phyloP scores from a whole-genome alignment of 345 rosid species.

The Nephelium lappaceum region DNA sequence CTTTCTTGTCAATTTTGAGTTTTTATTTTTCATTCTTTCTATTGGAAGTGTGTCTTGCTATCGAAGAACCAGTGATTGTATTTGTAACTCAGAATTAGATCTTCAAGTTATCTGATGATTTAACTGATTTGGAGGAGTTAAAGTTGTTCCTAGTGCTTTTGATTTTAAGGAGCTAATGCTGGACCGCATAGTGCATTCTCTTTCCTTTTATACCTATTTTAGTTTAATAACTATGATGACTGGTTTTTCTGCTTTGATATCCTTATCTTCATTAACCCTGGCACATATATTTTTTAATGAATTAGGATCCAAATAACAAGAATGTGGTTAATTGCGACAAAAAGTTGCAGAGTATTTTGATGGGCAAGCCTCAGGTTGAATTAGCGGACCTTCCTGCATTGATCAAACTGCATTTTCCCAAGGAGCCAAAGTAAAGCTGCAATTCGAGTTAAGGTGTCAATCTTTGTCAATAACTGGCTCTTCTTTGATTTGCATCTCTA shows the following conservation, averaged over 20 bases:
- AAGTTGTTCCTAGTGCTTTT: slow-evolving; percentile 1
- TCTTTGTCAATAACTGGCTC: not conserved
- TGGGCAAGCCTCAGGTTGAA: slow-evolving; percentile 79
- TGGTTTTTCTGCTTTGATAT: not conserved
- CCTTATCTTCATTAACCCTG: not conserved
- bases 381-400: slow-evolving; percentile 81
- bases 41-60: not conserved
- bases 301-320: slow-evolving; percentile 78
- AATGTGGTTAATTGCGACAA: slow-evolving; percentile 82
- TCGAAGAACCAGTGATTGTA: not conserved
- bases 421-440: slow-evolving; percentile 50
- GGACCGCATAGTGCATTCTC: not conserved
- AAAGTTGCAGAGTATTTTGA: slow-evolving; percentile 68
- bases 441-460: slow-evolving; percentile 11
- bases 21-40: too few species aligned
- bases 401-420: slow-evolving; percentile 84
- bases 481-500: slow-evolving; percentile 5
- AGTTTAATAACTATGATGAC: not conserved
- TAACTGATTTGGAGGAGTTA: not conserved
- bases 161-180: not conserved
- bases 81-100: not conserved
- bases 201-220: not conserved
- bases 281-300: not conserved
- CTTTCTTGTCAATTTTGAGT: not conserved
- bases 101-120: not conserved